Evolutionary conservation across 176 grass and related monocot genomes (phyloP).

Genomic region (Triticum timopheevii): DNA sequence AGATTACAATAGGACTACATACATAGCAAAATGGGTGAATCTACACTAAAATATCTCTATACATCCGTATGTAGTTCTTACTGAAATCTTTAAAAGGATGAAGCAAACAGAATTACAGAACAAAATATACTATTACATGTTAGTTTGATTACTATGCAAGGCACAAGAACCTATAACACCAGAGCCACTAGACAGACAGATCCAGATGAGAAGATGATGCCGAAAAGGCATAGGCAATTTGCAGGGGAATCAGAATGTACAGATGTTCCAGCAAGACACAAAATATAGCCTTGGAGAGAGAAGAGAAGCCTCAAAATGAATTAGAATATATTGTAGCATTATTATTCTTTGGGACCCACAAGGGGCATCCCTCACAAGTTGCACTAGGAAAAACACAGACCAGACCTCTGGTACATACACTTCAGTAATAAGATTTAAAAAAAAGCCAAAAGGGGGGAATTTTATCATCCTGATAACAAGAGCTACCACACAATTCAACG

Average conservation of each 20-base stretch:
- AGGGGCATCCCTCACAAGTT: slow-evolving; percentile 54
- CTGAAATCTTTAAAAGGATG: neutral
- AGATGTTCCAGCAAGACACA: slow-evolving; percentile 23
- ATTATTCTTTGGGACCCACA: slow-evolving; percentile 44
- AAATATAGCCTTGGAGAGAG: neutral
- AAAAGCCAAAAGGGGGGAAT: neutral
- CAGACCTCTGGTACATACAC: slow-evolving; percentile 74
- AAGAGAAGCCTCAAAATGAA: slow-evolving; percentile 30
- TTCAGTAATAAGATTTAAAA: slow-evolving; percentile 58
- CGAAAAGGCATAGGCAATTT: slow-evolving; percentile 18
- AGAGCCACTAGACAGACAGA: slow-evolving; percentile 9
- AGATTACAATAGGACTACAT: too few species aligned
- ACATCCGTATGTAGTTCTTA: too few species aligned
- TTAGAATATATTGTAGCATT: slow-evolving; percentile 58
- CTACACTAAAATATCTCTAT: too few species aligned
- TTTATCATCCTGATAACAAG: slow-evolving; percentile 46
- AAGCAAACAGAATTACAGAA: neutral
- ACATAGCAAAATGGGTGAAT: too few species aligned
- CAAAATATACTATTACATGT: neutral
- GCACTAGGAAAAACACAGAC: slow-evolving; percentile 55
- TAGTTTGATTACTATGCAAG: slow-evolving; percentile 3
- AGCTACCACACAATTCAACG: slow-evolving; percentile 56
- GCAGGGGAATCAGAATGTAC: slow-evolving; percentile 42
- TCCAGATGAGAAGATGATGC: slow-evolving; percentile 16
- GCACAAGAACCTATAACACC: slow-evolving; percentile 14